Conservation (phyloP, 495 filamentous ascomycete genomes). For the Trichoderma asperelloides region DNA sequence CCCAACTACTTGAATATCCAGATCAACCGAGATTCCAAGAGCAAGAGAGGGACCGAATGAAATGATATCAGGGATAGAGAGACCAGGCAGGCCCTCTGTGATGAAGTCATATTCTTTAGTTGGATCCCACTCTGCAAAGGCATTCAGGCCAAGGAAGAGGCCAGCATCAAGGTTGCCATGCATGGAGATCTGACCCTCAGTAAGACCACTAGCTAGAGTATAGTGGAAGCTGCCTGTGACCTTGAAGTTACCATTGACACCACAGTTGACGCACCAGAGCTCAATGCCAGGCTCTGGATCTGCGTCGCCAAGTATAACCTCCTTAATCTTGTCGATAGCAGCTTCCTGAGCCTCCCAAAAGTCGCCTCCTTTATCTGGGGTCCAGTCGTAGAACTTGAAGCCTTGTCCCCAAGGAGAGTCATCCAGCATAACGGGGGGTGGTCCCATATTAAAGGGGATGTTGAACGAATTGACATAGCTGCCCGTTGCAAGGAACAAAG, state of each 20-base stretch:
- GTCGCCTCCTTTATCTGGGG: background rate
- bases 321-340: background rate
- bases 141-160: background rate
- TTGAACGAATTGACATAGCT: background rate
- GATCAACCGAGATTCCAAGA: background rate
- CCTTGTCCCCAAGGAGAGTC: background rate
- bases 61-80: background rate
- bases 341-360: background rate
- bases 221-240: background rate
- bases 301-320: background rate
- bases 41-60: background rate
- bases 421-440: background rate
- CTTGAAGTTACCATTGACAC: background rate
- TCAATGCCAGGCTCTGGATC: background rate
- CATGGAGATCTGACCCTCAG: background rate
- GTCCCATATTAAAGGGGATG: background rate
- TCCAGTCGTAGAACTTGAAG: slow-evolving; percentile 1
- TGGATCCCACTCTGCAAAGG: background rate
- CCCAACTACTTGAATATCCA: background rate
- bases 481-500: background rate
- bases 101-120: background rate
- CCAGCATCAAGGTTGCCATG: background rate
- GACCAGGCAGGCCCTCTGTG: background rate
- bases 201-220: background rate
- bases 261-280: background rate